phyloP scores from a whole-genome alignment of 1,139 yeast species.

The Citeromyces hawaiiensis region DNA sequence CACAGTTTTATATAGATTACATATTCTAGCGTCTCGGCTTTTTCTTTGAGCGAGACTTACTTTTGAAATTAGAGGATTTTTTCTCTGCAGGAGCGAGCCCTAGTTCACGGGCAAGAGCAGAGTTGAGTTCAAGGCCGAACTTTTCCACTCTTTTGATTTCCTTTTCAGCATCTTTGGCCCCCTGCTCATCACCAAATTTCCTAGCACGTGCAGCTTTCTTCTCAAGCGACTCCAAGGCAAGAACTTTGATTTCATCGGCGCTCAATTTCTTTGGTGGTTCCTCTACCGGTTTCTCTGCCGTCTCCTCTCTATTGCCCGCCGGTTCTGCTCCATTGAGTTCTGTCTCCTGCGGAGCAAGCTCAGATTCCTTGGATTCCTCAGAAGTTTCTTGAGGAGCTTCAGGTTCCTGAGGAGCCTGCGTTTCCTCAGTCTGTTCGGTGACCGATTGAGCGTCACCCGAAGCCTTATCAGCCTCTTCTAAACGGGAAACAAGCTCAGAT shows the following conservation, averaged over 20 bases:
- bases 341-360: slow-evolving; percentile 7
- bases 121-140: slow-evolving; percentile 67
- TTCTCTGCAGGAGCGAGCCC: slow-evolving; percentile 24
- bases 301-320: slow-evolving; percentile 6
- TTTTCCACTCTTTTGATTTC: slow-evolving; percentile 64
- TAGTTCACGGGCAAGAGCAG: slow-evolving; percentile 54
- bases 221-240: slow-evolving; percentile 55
- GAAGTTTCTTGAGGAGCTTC: slow-evolving; percentile 8
- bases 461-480: slow-evolving; percentile 25
- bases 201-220: slow-evolving; percentile 62
- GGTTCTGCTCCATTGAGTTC: slow-evolving; percentile 8
- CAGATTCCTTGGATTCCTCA: slow-evolving; percentile 6
- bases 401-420: slow-evolving; percentile 3
- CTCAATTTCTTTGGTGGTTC: slow-evolving; percentile 29
- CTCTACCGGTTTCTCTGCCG: slow-evolving; percentile 8
- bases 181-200: slow-evolving; percentile 57
- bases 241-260: slow-evolving; percentile 58
- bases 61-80: background rate
- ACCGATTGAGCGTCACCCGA: slow-evolving; percentile 15
- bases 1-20: background rate
- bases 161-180: slow-evolving; percentile 31
- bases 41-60: background rate
- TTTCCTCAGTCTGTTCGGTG: slow-evolving; percentile 8
- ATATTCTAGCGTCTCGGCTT: background rate
- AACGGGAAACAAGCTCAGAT: slow-evolving; percentile 65